Evolutionary conservation across 768 basidiomycete species (phyloP), one percentile per base, ranked within the genome.

Genomic region (Macrolepiota albuminosa): DNA sequence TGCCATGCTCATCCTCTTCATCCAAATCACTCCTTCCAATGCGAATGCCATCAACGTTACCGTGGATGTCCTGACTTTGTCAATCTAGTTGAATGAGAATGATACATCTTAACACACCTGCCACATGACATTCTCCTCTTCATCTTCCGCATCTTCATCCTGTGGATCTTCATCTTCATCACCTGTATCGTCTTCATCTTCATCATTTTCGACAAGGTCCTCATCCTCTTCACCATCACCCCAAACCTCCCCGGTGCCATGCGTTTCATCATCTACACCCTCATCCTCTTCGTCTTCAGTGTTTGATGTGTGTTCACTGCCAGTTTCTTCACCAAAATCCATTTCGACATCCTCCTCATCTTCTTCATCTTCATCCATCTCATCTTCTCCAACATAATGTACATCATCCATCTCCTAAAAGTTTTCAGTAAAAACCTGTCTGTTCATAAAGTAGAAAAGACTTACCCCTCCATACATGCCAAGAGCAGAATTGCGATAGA

Each of bases 401-500:
- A 81, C 80, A 62, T 91, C 91, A 60, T 93, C 91, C 89, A 93
- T 92, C 70, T 93, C 91, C 91, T 95, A 63, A 36, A 46, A 56
- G 42, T 42, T 63, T 64, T 34, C 59, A 64, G 56, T 50, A 65
- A 43, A 62, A 26, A 47, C 43, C 49, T 21, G 26, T 37, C 10
- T 57, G 51, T 42, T 42, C 40, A 57, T 39, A 49, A 48, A 33
- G 5, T 42, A 13, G 52, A 50, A 36, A 43, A 47, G 52, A 82
- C 91, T 75, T 76, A 94, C 92, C 43, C 92, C 93, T 68, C 85
- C 87, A 70, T 87, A 94, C 95, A 98, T 95, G 62, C 95, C 97
- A 40, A 99, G 81, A 10, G 97, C 92, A 1, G 97, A 98, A 71
- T 94, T 95, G 48, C 95, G 88, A 74, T 98, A 98, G 21, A 98